These are phyloP conservation scores for Goffeauzyma gilvescens DNA, from an alignment of 768 basidiomycete species.

Conservation along the genomic window DNA sequence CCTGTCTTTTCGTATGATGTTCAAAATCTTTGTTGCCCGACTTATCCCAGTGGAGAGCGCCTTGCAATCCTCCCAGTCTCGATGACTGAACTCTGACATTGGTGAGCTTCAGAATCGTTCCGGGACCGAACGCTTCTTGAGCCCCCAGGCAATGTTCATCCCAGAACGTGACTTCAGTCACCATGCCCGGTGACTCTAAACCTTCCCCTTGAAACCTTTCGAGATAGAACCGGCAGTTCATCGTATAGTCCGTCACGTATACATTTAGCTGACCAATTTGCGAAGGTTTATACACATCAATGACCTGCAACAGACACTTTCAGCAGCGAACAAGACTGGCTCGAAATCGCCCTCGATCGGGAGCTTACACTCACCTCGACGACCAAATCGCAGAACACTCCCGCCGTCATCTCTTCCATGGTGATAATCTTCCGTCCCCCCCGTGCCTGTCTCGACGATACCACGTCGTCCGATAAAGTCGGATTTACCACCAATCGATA, in stretches of 20 bases:
- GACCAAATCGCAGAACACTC: constrained; percentile 2
- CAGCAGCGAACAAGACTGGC: neutral
- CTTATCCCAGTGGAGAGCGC: neutral
- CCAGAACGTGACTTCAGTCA: constrained; percentile 2
- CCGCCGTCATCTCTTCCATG: neutral
- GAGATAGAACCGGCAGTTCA: neutral
- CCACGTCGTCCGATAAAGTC: too few species aligned
- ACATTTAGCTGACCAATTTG: neutral
- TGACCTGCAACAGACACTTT: neutral
- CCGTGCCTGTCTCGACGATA: too few species aligned
- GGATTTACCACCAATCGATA: too few species aligned
- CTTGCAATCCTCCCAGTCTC: too few species aligned
- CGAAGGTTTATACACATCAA: neutral
- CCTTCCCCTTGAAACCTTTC: neutral
- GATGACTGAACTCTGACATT: neutral
- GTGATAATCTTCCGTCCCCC: neutral
- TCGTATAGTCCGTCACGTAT: constrained; percentile 5
- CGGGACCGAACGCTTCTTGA: neutral
- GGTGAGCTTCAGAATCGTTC: neutral
- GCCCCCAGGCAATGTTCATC: neutral
- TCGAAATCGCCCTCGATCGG: neutral
- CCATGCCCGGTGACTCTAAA: neutral
- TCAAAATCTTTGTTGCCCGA: neutral
- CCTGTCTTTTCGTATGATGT: neutral
- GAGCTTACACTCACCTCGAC: neutral